Conservation (phyloP, 225 moss, liverwort and hornwort genomes). For the Neckera pumila region DNA sequence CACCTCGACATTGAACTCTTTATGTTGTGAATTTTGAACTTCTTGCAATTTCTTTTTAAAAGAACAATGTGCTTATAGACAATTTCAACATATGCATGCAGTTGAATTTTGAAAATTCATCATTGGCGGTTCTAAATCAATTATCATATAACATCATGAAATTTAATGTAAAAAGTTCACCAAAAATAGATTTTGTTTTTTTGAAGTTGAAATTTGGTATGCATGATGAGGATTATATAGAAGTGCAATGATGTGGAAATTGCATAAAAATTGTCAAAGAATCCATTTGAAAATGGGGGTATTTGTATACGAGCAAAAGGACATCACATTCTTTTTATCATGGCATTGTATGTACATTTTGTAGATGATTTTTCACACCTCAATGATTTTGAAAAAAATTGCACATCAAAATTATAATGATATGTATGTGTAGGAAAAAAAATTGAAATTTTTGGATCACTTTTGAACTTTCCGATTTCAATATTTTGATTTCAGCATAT, state of each 20-base stretch:
- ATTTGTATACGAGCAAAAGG: fast-evolving
- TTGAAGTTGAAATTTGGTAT: background rate
- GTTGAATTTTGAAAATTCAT: no score
- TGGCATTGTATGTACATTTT: background rate
- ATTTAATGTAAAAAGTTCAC: background rate
- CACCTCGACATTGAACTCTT: no score
- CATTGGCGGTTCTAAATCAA: no score
- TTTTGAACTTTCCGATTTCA: no score
- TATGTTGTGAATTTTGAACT: no score
- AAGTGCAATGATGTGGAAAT: background rate
- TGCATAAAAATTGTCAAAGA: background rate
- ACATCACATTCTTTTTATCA: background rate
- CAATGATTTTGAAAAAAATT: no score
- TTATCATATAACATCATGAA: no score
- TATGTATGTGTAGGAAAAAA: no score
- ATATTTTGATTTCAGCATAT: no score
- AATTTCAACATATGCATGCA: background rate
- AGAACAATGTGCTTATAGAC: fast-evolving
- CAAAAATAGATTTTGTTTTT: background rate
- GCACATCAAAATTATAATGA: no score
- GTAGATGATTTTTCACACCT: background rate
- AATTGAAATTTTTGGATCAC: no score
- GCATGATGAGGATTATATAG: fast-evolving
- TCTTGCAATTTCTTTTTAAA: no score
- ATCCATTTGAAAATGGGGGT: background rate